These are phyloP conservation scores for Metschnikowia drakensbergensis DNA, from an alignment of 805 yeast genomes.

Conservation along the genomic window DNA sequence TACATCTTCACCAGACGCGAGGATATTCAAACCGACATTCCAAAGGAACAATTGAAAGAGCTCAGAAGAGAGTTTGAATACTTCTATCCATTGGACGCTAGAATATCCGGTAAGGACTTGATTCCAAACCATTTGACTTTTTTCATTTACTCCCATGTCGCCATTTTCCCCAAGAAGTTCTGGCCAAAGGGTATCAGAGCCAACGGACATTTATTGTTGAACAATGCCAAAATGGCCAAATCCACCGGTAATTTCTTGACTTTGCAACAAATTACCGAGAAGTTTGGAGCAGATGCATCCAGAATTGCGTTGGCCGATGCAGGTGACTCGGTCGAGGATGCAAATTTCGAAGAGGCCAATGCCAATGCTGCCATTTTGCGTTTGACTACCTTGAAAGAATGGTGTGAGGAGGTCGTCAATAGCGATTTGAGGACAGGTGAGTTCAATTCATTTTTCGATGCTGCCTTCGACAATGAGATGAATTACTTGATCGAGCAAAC, in stretches of 20 bases:
- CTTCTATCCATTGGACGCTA: constrained; percentile 90
- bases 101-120: constrained; percentile 94
- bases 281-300: constrained; percentile 96
- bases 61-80: constrained; percentile 94
- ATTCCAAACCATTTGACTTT: constrained; percentile 96
- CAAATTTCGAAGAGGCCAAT: constrained; percentile 92
- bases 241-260: constrained; percentile 97
- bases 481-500: constrained; percentile 74
- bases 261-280: constrained; percentile 72
- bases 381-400: constrained; percentile 85
- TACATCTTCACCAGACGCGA: constrained; percentile 78
- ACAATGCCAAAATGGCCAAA: constrained; percentile 97
- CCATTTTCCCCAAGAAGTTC: constrained; percentile 81
- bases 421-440: constrained; percentile 49
- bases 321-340: constrained; percentile 96
- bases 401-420: constrained; percentile 79
- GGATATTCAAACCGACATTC: constrained; percentile 52
- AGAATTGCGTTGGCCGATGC: constrained; percentile 98
- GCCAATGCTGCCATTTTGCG: constrained; percentile 98
- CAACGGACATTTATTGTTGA: constrained; percentile 91
- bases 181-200: constrained; percentile 96
- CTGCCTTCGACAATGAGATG: constrained; percentile 92
- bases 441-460: constrained; percentile 65
- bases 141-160: constrained; percentile 89
- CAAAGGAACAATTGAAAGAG: constrained; percentile 58